Evolutionary conservation across 2,329 filamentous ascomycete genomes (phyloP), one percentile per base, ranked within the genome.

Genomic region (Stenocarpella maydis): DNA sequence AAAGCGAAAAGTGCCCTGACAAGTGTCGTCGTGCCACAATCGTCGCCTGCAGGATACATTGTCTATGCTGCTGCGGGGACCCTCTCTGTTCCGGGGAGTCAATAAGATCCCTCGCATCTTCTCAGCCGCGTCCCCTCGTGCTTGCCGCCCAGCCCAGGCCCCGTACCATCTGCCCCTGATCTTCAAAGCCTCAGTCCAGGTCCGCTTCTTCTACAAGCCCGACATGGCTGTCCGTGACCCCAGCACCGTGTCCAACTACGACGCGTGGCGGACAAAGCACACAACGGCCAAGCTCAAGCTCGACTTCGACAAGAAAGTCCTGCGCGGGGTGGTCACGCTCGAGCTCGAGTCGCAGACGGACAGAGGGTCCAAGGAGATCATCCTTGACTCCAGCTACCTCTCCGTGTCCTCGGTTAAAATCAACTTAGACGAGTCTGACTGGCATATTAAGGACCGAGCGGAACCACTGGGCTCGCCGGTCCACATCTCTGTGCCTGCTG

Each of bases 171-270:
- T 24, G 37, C 65, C 66, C 31, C 24, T 49, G 19, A 21, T 58
- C 43, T 41, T 43, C 65, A 67, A 49, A 43, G 65, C 43, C 37
- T 63, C 14, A 43, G 21, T 71, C 45, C 69, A 72, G 58, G 61
- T 71, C 21, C 73, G 72, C 63, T 70, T 61, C 68, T 74, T 71
- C 69, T 73, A 73, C 70, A 69, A 64, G 70, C 73, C 73, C 66
- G 78, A 71, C 69, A 81, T 81, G 75, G 75, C 78, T 37, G 75
- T 85, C 63, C 88, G 93, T 76, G 95, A 98, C 82, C 94, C 94
- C 65, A 97, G 94, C 80, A 98, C 96, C 31, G 83, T 96, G 70
- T 92, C 93, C 78, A 98, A 98, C 84, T 98, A 98, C 81, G 90
- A 93, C 80, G 90, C 91, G 68, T 98, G 94, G 90, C 85, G 88